Conservation (phyloP, 768 basidiomycete genomes). For the Suillus clintonianus region DNA sequence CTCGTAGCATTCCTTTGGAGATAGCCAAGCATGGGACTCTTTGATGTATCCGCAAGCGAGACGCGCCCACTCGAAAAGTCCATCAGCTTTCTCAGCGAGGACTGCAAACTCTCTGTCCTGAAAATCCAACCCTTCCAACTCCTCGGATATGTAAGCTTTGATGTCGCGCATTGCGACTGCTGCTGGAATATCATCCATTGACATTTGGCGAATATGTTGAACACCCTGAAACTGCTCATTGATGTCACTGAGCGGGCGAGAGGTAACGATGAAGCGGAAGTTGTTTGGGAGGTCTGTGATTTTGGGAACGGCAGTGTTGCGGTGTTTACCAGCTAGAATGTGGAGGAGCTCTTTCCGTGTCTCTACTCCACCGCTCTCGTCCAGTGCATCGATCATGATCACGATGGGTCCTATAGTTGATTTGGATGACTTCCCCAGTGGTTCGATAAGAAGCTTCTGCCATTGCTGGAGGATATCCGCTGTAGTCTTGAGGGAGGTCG, state of each 20-base stretch:
- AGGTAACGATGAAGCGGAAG: constrained; percentile 11
- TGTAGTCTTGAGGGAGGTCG: background rate
- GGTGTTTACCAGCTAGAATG: no score
- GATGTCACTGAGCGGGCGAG: background rate
- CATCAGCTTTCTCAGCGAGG: background rate
- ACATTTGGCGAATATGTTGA: background rate
- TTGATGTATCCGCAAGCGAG: constrained; percentile 3
- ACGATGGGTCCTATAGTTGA: constrained; percentile 11
- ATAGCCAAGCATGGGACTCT: background rate
- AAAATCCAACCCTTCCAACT: background rate
- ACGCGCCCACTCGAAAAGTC: background rate
- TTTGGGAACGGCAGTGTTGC: no score
- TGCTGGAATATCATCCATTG: background rate
- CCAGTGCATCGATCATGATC: constrained; percentile 25
- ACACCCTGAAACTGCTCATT: background rate
- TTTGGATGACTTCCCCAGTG: background rate
- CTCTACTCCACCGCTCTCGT: constrained; percentile 12
- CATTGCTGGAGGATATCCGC: background rate
- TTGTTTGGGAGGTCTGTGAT: background rate
- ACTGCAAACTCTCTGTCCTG: background rate
- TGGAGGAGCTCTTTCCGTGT: background rate
- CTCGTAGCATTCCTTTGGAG: background rate
- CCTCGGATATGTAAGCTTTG: background rate
- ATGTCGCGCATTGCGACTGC: background rate
- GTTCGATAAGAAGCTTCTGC: background rate